Conservation (phyloP, 805 yeast species). For the Ogataea ramenticola region DNA sequence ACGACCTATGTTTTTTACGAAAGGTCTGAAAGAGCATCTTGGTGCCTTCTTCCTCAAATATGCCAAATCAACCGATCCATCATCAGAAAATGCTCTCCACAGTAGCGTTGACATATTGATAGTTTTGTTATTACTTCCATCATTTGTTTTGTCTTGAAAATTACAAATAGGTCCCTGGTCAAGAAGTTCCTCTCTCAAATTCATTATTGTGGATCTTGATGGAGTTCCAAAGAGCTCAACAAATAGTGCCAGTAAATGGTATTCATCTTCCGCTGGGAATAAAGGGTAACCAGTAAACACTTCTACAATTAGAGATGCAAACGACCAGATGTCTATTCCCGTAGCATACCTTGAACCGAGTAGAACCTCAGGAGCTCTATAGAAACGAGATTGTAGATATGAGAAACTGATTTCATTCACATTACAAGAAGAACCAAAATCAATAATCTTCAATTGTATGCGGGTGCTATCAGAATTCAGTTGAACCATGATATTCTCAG, state of each 20-base stretch:
- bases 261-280: conserved; percentile 43
- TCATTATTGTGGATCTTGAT: conserved; percentile 28
- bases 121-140: conserved; percentile 2
- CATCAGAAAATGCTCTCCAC: conserved; percentile 28
- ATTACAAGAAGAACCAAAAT: conserved; percentile 66
- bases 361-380: conserved; percentile 73
- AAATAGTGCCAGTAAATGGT: conserved; percentile 36
- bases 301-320: conserved; percentile 90
- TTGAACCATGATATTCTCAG: conserved; percentile 65
- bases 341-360: conserved; percentile 54
- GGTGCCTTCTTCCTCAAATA: conserved; percentile 12
- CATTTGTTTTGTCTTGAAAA: background rate
- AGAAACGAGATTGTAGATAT: conserved; percentile 58
- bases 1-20: conserved; percentile 6
- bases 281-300: conserved; percentile 51
- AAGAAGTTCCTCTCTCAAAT: conserved; percentile 31
- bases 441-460: conserved; percentile 55
- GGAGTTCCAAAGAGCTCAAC: conserved; percentile 44
- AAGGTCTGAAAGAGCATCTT: conserved; percentile 13
- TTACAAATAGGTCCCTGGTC: conserved; percentile 26
- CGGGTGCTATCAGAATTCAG: conserved; percentile 28
- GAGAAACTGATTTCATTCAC: conserved; percentile 37
- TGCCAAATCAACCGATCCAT: conserved; percentile 18
- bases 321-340: conserved; percentile 80
- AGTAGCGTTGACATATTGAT: conserved; percentile 25